A percentile compares a stretch with the other conserved stretches of the same genome.
These are phyloP conservation scores for Albophoma yamanashiensis DNA, from an alignment of 2,329 filamentous ascomycete species.

Conservation along the genomic window DNA sequence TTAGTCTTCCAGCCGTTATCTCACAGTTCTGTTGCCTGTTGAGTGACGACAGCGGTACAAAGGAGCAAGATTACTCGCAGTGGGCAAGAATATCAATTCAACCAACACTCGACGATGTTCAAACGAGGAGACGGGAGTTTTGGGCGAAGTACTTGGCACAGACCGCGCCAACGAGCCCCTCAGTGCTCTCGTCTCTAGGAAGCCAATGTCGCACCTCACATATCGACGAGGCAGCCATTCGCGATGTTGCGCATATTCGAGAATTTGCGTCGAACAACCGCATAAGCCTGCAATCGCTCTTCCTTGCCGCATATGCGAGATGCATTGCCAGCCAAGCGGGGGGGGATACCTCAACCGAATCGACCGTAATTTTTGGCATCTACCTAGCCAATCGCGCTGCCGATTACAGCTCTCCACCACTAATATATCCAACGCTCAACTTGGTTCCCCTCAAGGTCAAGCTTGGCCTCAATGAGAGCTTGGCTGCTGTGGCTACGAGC, in stretches of 20 bases:
- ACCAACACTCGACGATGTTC: constrained; percentile 2
- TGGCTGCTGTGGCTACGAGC: constrained; percentile 41
- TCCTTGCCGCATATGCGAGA: constrained; percentile 62
- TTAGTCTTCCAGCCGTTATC: constrained; percentile 61
- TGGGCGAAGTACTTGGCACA: constrained; percentile 30
- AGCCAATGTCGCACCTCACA: constrained; percentile 10
- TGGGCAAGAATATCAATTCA: constrained; percentile 16
- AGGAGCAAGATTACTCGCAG: constrained; percentile 4
- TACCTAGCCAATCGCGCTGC: constrained; percentile 71
- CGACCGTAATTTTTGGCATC: constrained; percentile 55
- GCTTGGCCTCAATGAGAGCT: constrained; percentile 12
- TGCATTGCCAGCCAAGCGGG: constrained; percentile 23
- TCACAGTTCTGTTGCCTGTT: constrained; percentile 15
- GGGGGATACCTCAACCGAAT: background rate
- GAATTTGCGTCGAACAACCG: constrained; percentile 35
- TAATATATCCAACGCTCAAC: constrained; percentile 62
- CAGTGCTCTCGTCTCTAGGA: background rate
- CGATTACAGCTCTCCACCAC: constrained; percentile 31
- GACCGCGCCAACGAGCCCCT: background rate
- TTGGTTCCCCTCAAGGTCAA: constrained; percentile 61
- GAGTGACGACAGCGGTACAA: constrained; percentile 2
- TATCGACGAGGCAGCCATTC: constrained; percentile 38
- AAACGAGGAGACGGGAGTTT: constrained; percentile 18
- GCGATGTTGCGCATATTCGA: constrained; percentile 20
- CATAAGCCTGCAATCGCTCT: constrained; percentile 60